Evolutionary conservation across 495 filamentous ascomycete species (phyloP), one percentile per base, ranked within the genome.

Genomic region (Letharia lupina): DNA sequence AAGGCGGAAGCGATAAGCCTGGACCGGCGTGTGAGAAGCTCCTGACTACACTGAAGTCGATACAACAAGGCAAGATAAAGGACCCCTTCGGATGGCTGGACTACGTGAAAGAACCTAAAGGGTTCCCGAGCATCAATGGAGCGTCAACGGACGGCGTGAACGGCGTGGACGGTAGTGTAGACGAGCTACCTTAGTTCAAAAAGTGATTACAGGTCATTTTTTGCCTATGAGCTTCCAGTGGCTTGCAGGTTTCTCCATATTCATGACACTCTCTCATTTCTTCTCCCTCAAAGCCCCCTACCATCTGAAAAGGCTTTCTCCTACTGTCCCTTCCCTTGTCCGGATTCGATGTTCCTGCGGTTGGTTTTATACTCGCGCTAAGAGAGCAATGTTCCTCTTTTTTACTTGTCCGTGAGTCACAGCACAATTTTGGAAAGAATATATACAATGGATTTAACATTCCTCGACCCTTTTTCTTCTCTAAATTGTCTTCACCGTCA

Each of bases 31-130:
- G 84, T 67, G 65, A 84, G 11, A 84, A 85, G 74, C 79, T 98
- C 11, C 73, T 96, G 48, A 76, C 81, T n/a, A 86, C 85, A 48
- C 79, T 97, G 35, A 89, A 94, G 75, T 91, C 86, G 0, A 93
- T 97, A 62, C 93, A 98, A 76, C 78, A 78, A 8, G 93, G 94
- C 18, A 88, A 86, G 75, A 75, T 88, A 35, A 77, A 87, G 71
- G 93, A 96, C 73, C 75, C 74, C 42, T 88, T 91, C 67, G 87
- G 86, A 3, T 98, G 93, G 94, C 75, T 82, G 57, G 77, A 80
- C 47, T 71, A 76, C 63, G 86, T 91, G 3, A 71, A 74, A 37
- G 77, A 83, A 65, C 73, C 70, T 1, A 62, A 64, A 41, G 57
- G 50, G 0, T 69, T 64, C 40, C 42, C 44, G 2, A 66, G 67